Evolutionary conservation across 345 rosid species (phyloP).

Genomic region (Salix viminalis): DNA sequence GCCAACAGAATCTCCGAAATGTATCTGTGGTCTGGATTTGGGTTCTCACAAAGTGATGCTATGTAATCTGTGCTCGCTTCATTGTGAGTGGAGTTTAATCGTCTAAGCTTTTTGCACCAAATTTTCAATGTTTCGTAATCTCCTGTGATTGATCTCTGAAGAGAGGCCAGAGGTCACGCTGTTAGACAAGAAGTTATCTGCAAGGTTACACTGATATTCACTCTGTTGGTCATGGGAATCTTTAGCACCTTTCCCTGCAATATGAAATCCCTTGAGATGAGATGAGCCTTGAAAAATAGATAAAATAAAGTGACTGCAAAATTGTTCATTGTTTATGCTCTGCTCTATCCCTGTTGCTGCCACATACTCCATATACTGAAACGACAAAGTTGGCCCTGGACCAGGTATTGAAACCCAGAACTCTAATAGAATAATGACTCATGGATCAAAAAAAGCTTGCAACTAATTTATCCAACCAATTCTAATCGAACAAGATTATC

Average conservation of each 20-base stretch:
- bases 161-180: slow-evolving; percentile 37
- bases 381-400: not conserved
- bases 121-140: slow-evolving; percentile 73
- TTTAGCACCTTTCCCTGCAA: slow-evolving; percentile 39
- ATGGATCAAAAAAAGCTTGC: not conserved
- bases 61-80: slow-evolving; percentile 90
- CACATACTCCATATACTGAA: not conserved
- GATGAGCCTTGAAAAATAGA: slow-evolving; percentile 1
- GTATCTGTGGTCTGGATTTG: slow-evolving; percentile 86
- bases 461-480: not conserved
- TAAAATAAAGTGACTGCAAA: not conserved
- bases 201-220: slow-evolving; percentile 49
- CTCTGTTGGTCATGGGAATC: slow-evolving; percentile 26
- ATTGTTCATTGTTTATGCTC: not conserved
- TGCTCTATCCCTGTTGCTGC: not conserved
- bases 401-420: not conserved
- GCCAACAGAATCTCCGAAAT: slow-evolving; percentile 88
- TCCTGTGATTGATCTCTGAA: slow-evolving; percentile 71
- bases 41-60: slow-evolving; percentile 83
- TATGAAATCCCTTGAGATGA: slow-evolving; percentile 28
- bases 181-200: slow-evolving; percentile 34
- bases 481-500: not conserved
- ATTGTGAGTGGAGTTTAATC: slow-evolving; percentile 76
- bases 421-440: not conserved
- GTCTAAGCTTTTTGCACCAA: slow-evolving; percentile 87